Percentiles rank a stretch among this genome's conserved stretches.
Evolutionary conservation across 768 basidiomycete genomes (phyloP).

Genomic region (Suillus fuscotomentosus): DNA sequence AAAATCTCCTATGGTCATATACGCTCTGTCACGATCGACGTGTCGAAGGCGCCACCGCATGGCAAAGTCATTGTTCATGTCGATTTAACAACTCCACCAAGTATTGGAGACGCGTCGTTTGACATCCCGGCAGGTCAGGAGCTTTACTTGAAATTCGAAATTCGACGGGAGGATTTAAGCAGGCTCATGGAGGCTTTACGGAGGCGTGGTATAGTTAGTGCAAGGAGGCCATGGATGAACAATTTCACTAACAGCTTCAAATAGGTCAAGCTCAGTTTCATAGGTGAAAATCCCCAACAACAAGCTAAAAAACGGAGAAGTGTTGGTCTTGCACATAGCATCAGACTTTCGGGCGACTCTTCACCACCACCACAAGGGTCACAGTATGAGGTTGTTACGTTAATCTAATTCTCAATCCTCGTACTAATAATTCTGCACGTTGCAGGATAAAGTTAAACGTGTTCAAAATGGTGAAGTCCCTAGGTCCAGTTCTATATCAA

Average conservation of each 20-base stretch:
- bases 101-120: constrained; percentile 32
- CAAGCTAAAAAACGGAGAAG: constrained; percentile 16
- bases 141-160: constrained; percentile 35
- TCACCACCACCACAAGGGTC: constrained; percentile 21
- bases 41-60: constrained; percentile 18
- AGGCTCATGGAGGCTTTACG: constrained; percentile 43
- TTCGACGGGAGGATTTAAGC: constrained; percentile 32
- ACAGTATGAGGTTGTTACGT: constrained; percentile 24
- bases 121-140: constrained; percentile 18
- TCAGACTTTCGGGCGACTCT: constrained; percentile 21
- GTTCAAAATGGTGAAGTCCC: constrained; percentile 25
- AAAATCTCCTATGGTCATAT: constrained; percentile 41
- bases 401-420: not conserved
- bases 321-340: constrained; percentile 26
- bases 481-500: not conserved
- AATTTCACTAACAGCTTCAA: constrained; percentile 1
- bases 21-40: constrained; percentile 23
- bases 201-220: constrained; percentile 47
- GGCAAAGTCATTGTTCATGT: constrained; percentile 28
- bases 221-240: not conserved
- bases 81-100: constrained; percentile 36
- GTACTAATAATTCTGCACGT: not conserved
- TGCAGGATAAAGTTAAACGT: constrained; percentile 27
- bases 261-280: constrained; percentile 30
- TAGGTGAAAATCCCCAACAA: constrained; percentile 15